A percentile compares a stretch with the other conserved stretches of the same genome.
phyloP scores from a whole-genome alignment of 2,329 filamentous ascomycete species.

The Sclerotinia trifoliorum region DNA sequence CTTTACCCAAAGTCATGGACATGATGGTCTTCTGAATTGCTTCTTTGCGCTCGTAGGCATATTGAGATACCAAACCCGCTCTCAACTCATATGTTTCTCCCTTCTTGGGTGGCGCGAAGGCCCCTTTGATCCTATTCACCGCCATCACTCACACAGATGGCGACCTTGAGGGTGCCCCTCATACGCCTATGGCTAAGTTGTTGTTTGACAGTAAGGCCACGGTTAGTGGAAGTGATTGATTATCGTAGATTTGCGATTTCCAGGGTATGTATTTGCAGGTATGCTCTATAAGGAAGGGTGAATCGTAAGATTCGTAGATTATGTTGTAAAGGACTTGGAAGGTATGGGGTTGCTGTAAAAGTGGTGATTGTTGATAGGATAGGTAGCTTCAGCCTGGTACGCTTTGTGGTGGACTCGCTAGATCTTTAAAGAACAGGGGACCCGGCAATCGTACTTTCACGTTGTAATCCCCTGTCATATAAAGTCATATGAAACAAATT shows the following conservation, averaged over 20 bases:
- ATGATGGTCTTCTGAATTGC: conserved; percentile 99
- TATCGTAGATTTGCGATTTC: neutral
- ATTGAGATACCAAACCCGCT: conserved; percentile 93
- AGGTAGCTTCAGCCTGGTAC: conserved; percentile 22
- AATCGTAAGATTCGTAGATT: conserved; percentile 10
- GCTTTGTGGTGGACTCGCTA: conserved; percentile 21
- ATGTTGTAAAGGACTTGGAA: conserved; percentile 1
- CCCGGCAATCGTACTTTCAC: conserved; percentile 19
- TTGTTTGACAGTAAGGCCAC: conserved; percentile 29
- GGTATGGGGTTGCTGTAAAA: conserved; percentile 23
- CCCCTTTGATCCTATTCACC: conserved; percentile 92
- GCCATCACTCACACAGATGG: conserved; percentile 63
- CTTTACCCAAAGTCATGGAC: conserved; percentile 99
- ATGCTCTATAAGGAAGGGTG: neutral
- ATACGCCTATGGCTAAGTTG: conserved; percentile 36
- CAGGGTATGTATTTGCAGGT: neutral
- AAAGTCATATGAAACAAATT: conserved; percentile 30
- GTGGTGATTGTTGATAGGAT: conserved; percentile 19
- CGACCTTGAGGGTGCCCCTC: conserved; percentile 42
- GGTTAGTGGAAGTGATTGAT: conserved; percentile 25
- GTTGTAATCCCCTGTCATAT: conserved; percentile 27
- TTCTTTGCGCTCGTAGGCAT: conserved; percentile 98
- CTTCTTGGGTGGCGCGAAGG: conserved; percentile 89
- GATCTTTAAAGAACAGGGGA: conserved; percentile 25
- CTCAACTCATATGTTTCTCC: conserved; percentile 98